Evolutionary conservation across 352 stramenopile genomes (phyloP).

Genomic region (Globisporangium alternatum): DNA sequence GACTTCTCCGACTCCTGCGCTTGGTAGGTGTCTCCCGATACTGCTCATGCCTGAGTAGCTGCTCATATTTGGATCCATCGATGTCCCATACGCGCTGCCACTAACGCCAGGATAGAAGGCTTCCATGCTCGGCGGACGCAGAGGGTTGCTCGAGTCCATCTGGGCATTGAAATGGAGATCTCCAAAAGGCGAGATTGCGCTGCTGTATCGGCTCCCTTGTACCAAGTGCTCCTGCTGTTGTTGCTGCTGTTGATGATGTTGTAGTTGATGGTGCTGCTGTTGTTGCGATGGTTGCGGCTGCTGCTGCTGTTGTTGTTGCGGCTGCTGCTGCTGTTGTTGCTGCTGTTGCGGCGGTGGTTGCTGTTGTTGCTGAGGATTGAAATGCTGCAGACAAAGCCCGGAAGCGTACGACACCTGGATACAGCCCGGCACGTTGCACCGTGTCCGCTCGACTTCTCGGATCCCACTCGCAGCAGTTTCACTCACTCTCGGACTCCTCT

Average conservation of each 20-base stretch:
- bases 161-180: constrained; percentile 12
- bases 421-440: constrained; percentile 33
- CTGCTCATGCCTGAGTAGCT: constrained; percentile 1
- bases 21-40: neutral
- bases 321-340: constrained; percentile 18
- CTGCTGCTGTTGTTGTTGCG: constrained; percentile 1
- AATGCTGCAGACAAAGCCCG: constrained; percentile 51
- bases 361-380: constrained; percentile 31
- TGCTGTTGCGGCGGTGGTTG: neutral
- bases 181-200: constrained; percentile 6
- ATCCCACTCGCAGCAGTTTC: constrained; percentile 19
- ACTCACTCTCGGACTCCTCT: constrained; percentile 10
- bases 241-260: constrained; percentile 16
- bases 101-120: constrained; percentile 5
- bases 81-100: constrained; percentile 1
- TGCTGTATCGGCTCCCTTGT: constrained; percentile 11
- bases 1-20: neutral
- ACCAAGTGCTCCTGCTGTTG: constrained; percentile 19
- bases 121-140: constrained; percentile 10
- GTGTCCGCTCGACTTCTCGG: constrained; percentile 30
- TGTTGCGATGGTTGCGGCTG: constrained; percentile 10
- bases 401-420: constrained; percentile 40
- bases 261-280: neutral
- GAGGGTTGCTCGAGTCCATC: constrained; percentile 1
- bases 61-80: constrained; percentile 4